phyloP scores from a whole-genome alignment of 352 stramenopile genomes.

The Phytophthora chlamydospora region DNA sequence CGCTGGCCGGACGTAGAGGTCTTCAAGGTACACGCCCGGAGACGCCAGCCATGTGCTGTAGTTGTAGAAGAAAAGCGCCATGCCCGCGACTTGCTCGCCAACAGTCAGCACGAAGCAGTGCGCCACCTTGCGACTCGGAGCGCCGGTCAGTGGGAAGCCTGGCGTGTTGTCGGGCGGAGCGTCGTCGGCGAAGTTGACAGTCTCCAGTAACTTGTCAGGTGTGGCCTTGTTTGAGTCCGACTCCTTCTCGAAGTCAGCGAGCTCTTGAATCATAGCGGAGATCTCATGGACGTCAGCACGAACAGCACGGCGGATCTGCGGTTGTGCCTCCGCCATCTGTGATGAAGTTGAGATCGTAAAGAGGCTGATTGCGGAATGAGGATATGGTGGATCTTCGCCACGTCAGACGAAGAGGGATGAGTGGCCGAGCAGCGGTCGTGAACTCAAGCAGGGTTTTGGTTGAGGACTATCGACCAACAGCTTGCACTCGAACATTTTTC shows the following conservation, averaged over 20 bases:
- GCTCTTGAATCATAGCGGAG: slow-evolving; percentile 33
- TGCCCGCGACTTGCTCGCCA: slow-evolving; percentile 26
- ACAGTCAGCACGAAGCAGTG: slow-evolving; percentile 36
- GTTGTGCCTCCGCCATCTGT: slow-evolving; percentile 20
- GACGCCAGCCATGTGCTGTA: slow-evolving; percentile 38
- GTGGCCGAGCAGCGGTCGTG: slow-evolving; percentile 1
- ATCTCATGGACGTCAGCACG: slow-evolving; percentile 29
- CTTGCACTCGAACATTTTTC: slow-evolving; percentile 9
- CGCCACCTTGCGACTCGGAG: slow-evolving; percentile 36
- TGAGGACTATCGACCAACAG: neutral
- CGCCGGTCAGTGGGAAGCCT: slow-evolving; percentile 18
- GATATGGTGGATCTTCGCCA: slow-evolving; percentile 7
- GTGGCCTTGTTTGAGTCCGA: slow-evolving; percentile 29
- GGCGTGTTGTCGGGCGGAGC: slow-evolving; percentile 12
- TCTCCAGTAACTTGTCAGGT: slow-evolving; percentile 36
- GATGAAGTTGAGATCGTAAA: neutral
- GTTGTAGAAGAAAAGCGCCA: slow-evolving; percentile 41
- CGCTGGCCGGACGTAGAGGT: slow-evolving; percentile 30
- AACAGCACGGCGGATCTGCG: slow-evolving; percentile 29
- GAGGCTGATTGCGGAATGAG: slow-evolving; percentile 19
- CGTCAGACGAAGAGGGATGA: slow-evolving; percentile 17
- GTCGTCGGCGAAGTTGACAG: slow-evolving; percentile 33
- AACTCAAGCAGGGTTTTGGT: slow-evolving; percentile 2
- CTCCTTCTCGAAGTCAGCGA: slow-evolving; percentile 39
- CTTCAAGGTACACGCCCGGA: slow-evolving; percentile 30